phyloP scores from a whole-genome alignment of 164 flowering plant species.

The Sedum album region DNA sequence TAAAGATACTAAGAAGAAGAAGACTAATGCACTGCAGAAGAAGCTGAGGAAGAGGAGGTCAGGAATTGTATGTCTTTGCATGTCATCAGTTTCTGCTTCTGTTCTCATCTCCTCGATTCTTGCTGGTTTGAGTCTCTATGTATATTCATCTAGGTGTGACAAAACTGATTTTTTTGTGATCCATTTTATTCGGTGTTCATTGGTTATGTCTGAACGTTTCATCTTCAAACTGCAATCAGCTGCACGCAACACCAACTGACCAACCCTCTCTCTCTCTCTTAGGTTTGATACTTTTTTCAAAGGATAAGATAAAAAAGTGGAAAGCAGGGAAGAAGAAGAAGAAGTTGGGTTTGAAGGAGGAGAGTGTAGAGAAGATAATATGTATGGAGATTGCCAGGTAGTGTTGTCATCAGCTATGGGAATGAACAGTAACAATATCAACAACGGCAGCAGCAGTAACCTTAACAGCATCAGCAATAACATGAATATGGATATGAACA shows the following conservation, averaged over 20 bases:
- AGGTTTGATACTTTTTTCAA: background rate
- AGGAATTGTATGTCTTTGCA: no score
- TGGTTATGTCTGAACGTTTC: background rate
- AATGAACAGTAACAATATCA: background rate
- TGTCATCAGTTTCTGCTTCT: no score
- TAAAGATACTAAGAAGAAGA: no score
- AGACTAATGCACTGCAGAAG: no score
- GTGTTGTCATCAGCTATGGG: background rate
- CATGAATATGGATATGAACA: background rate
- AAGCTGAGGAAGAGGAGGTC: no score
- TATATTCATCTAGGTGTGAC: no score
- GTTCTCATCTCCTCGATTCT: no score
- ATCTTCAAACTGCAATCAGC: background rate
- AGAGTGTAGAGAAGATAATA: background rate
- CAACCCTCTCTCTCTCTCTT: background rate
- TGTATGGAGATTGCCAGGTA: constrained; percentile 5
- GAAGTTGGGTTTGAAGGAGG: background rate
- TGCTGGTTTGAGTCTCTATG: no score
- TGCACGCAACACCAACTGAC: background rate
- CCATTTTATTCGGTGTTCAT: background rate
- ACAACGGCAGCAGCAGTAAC: background rate
- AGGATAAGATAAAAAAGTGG: background rate
- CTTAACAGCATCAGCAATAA: background rate
- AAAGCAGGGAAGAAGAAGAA: background rate
- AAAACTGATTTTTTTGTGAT: background rate